Evolutionary conservation across 257 asterid species (phyloP), one percentile per base, ranked within the genome.

Genomic region (Apocynum venetum): DNA sequence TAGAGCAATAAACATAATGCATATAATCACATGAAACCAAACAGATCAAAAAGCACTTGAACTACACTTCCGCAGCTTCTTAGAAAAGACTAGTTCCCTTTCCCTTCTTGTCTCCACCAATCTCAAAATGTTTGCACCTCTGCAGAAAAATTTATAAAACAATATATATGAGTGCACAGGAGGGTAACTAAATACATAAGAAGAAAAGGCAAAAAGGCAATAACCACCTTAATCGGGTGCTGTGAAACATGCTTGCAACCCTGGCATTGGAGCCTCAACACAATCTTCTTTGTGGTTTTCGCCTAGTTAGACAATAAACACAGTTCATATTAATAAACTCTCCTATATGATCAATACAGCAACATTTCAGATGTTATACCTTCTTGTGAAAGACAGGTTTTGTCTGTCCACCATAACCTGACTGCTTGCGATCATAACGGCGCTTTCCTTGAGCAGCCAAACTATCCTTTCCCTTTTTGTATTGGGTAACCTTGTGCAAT

Each of bases 331-430:
- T 55, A 55, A 6, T 57, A 57, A 19, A n/a, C 3, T 7, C 64
- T 8, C 64, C 63, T 20, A 20, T 46, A 31, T 13, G 51, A 67
- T 17, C n/a, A 41, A 17, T 15, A 67, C 35, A 11, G 41, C 12
- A 25, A 13, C 10, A 68, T 3, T 8, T 8, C 12, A 68, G 73
- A 53, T 11, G 55, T 40, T 41, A 10, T 60, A 91, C 97, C 97
- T 91, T 91, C 90, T 91, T 91, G 91, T 91, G 97, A 82, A 91
- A 91, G 63, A 91, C 93, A 4, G 94, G 97, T 78, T 91, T 91
- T 57, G 96, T 91, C 87, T 91, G 96, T 10, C 96, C 96, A 80
- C 96, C 96, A 84, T 91, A 91, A 59, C 96, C 96, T 0, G 96
- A 91, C 82, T 91, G 96, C 82, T 91, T 91, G 66, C 96, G 91